phyloP scores from a whole-genome alignment of 139 green algal genomes.

The Trebouxia sp. region DNA sequence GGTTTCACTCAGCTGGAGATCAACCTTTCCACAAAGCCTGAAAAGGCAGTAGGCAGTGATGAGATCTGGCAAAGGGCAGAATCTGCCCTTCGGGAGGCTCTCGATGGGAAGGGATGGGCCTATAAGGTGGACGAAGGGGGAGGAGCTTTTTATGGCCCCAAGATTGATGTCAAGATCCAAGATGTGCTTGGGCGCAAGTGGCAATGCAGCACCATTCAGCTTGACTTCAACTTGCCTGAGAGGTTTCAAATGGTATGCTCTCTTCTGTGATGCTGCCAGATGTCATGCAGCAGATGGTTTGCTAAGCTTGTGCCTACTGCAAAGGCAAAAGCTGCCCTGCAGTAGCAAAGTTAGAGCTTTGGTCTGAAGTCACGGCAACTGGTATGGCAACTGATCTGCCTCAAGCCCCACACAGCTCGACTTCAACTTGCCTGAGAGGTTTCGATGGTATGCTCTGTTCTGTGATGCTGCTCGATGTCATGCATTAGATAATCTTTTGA shows the following conservation, averaged over 20 bases:
- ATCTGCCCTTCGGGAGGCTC: conserved; percentile 73
- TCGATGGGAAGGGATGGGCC: conserved; percentile 70
- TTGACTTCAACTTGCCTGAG: conserved; percentile 99
- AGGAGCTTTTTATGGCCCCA: conserved; percentile 98
- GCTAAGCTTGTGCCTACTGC: too few relatives aligned
- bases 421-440: too few relatives aligned
- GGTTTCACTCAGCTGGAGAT: conserved; percentile 93
- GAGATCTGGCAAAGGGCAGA: conserved; percentile 90
- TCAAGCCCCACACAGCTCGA: too few relatives aligned
- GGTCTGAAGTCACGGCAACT: too few relatives aligned
- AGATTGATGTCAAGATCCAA: conserved; percentile 96
- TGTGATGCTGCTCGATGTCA: too few relatives aligned
- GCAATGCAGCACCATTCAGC: conserved; percentile 99
- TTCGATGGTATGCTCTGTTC: too few relatives aligned
- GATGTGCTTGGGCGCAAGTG: conserved; percentile 94
- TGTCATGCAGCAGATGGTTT: background rate
- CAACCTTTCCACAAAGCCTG: conserved; percentile 91
- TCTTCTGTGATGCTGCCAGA: too few relatives aligned
- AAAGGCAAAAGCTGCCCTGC: too few relatives aligned
- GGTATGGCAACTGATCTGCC: too few relatives aligned
- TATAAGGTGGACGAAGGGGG: conserved; percentile 80
- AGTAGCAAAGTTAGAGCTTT: too few relatives aligned
- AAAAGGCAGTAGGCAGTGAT: conserved; percentile 90
- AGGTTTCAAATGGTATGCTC: conserved; percentile 79
- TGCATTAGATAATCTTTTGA: too few relatives aligned